Base-by-base conservation (phyloP, 768 basidiomycete genomes). In the Hydnomerulius pinastri region DNA sequence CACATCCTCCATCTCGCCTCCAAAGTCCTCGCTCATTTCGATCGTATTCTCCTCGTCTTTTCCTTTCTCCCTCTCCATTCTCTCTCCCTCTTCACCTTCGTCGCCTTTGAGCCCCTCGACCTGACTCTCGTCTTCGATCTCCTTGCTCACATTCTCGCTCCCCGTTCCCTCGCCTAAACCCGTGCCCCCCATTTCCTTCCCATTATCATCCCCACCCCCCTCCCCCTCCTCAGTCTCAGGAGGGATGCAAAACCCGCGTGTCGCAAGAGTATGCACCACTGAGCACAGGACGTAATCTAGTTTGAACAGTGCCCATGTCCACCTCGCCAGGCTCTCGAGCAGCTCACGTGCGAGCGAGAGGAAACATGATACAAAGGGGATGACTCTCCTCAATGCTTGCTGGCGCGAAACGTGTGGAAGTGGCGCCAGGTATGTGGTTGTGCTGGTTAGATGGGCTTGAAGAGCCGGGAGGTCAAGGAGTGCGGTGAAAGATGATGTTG, bases 61-160 rank as follows among this genome's bases (percentile, higher is more conserved):
- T 9, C 60, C 61, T 12, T 73, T 67, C 20, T 80, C 77, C 15
- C 79, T 69, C 36, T 58, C 46, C 6, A 24, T 27, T 15, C 57
- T 56, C 1, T 23, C 68, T 8, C 56, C 53, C 13, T 67, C 69
- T 10, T 78, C 75, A 2, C 65, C 69, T 21, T 79, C 76, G 17
- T 90, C 86, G 12, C 82, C 88, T 64, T 85, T 81, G 20, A 98
- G 74, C 0, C 97, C 97, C 61, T 99, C 97, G 6, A 98, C 90
- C 60, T 99, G 96, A 60, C 90, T 88, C 70, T 98, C 94, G 49
- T 98, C 94, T 62, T 95, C 86, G 46, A 98, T 94, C 63, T 98
- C 90, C 60, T 93, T 87, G 75, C 90, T 93, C 49, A 94, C 87
- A 60, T 98, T 88, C 65, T 96, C 82, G 25, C 76, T 73, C 0